Conservation (phyloP, 768 basidiomycete genomes). For the Galerina sulciceps region DNA sequence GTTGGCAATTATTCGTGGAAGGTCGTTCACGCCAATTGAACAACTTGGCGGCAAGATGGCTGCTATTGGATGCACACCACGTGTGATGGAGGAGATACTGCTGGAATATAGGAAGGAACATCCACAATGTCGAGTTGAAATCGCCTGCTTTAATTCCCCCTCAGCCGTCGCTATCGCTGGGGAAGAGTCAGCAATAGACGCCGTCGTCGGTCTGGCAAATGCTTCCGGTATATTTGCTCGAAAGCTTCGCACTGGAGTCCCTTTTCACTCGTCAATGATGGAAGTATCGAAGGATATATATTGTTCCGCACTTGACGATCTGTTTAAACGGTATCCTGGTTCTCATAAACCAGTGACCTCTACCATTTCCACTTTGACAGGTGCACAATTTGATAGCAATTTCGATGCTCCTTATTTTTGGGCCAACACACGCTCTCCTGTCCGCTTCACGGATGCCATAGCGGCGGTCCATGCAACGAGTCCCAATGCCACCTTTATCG, state of each 20-base stretch:
- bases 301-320: conserved; percentile 24
- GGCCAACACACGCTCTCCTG: conserved; percentile 39
- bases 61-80: conserved; percentile 38
- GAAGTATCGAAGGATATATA: conserved; percentile 36
- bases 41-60: conserved; percentile 45
- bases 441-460: conserved; percentile 39
- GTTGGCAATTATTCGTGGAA: conserved; percentile 45
- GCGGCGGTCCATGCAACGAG: conserved; percentile 19
- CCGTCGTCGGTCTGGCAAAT: conserved; percentile 30
- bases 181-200: conserved; percentile 25
- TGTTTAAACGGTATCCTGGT: conserved; percentile 37
- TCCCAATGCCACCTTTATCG: conserved; percentile 35
- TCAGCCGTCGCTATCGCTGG: conserved; percentile 43
- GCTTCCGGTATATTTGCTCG: conserved; percentile 21
- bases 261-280: conserved; percentile 44
- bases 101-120: conserved; percentile 6
- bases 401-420: conserved; percentile 45
- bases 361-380: conserved; percentile 42
- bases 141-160: conserved; percentile 45
- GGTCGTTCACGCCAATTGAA: conserved; percentile 37
- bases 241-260: conserved; percentile 37
- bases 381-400: conserved; percentile 15
- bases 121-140: conserved; percentile 30
- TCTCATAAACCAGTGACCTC: conserved; percentile 26
- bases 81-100: conserved; percentile 30